These are phyloP conservation scores for Rhododendron griersonianum DNA, from an alignment of 148 eudicot species.

Conservation along the genomic window DNA sequence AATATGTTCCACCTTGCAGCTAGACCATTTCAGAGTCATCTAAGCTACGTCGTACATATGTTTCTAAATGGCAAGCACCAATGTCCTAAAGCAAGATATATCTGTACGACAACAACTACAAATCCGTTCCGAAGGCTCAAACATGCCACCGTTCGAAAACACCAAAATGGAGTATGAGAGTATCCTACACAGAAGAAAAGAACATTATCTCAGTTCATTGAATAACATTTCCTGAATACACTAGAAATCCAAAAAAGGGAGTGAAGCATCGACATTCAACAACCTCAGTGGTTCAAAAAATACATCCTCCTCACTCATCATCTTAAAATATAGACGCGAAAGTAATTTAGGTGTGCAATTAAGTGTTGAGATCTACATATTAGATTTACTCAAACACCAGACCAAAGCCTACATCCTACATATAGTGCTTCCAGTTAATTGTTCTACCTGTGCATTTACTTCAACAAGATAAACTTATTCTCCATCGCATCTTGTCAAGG, in stretches of 20 bases:
- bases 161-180: not conserved
- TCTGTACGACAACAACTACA: not conserved
- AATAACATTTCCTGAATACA: not conserved
- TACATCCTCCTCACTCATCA: not conserved
- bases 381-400: not conserved
- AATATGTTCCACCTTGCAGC: not conserved
- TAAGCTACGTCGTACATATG: not conserved
- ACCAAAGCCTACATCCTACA: slow-evolving; percentile 1
- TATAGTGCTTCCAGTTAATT: not conserved
- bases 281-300: not conserved
- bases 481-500: not conserved
- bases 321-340: not conserved
- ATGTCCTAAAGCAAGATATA: not conserved
- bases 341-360: not conserved
- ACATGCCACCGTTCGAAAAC: not conserved
- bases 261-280: not conserved
- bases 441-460: not conserved
- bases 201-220: not conserved
- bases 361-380: not conserved
- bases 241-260: not conserved
- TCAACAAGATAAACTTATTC: not conserved
- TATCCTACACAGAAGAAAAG: not conserved
- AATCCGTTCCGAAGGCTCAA: not conserved
- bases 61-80: not conserved
- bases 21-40: not conserved